phyloP scores from a whole-genome alignment of 306 rosid genomes.

The Myrica gale region DNA sequence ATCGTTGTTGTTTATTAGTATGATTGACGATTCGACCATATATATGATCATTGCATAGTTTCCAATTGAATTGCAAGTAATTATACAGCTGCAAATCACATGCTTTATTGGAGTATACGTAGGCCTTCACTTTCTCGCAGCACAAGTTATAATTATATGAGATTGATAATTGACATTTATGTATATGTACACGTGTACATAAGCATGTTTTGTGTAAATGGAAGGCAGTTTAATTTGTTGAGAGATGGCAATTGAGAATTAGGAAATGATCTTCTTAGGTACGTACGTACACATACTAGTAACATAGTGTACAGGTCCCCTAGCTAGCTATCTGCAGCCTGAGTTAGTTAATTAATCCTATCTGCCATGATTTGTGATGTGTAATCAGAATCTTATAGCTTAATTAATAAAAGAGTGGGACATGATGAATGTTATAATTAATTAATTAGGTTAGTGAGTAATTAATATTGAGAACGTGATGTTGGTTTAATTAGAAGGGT shows the following conservation, averaged over 20 bases:
- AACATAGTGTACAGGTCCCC: background rate
- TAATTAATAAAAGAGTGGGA: background rate
- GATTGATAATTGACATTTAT: background rate
- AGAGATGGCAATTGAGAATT: background rate
- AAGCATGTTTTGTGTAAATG: background rate
- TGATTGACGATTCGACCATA: too few species aligned
- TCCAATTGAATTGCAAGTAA: too few species aligned
- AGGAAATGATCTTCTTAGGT: background rate
- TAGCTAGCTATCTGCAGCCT: background rate
- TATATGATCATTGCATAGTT: too few species aligned
- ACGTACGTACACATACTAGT: too few species aligned
- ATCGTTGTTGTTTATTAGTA: background rate
- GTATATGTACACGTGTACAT: too few species aligned
- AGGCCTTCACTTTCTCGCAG: too few species aligned
- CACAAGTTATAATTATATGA: background rate
- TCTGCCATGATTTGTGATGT: background rate
- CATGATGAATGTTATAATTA: background rate
- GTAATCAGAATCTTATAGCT: background rate
- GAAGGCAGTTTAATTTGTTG: background rate
- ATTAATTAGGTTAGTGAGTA: too few species aligned
- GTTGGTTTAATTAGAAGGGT: too few species aligned
- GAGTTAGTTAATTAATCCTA: background rate
- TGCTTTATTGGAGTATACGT: too few species aligned
- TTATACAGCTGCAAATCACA: too few species aligned
- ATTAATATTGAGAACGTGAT: too few species aligned